Percentiles rank a stretch among this genome's conserved stretches.
Evolutionary conservation across 352 stramenopile genomes (phyloP).

Genomic region (Globisporangium alternatum): DNA sequence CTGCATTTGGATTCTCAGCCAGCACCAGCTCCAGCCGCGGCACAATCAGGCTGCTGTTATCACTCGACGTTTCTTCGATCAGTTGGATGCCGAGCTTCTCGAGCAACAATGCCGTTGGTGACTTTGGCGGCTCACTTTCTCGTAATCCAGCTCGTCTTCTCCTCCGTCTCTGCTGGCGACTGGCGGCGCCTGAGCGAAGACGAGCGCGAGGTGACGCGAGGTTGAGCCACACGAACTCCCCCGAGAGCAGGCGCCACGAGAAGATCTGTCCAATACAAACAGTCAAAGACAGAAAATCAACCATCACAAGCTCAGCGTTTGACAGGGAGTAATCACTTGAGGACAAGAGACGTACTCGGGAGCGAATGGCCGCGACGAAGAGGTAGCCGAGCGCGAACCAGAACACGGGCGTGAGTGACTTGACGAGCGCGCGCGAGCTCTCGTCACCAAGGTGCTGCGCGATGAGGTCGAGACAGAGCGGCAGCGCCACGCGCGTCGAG

Average conservation of each 20-base stretch:
- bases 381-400: conserved; percentile 60
- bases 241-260: conserved; percentile 47
- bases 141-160: conserved; percentile 2
- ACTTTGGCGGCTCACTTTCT: conserved; percentile 12
- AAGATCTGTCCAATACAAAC: conserved; percentile 29
- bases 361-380: conserved; percentile 41
- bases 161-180: conserved; percentile 10
- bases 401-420: conserved; percentile 38
- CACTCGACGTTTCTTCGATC: conserved; percentile 18
- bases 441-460: conserved; percentile 27
- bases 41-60: conserved; percentile 9
- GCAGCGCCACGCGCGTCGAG: conserved; percentile 19
- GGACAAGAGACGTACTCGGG: conserved; percentile 23
- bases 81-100: conserved; percentile 41
- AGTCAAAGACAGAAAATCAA: not conserved
- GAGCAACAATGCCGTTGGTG: conserved; percentile 30
- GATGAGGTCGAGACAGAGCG: conserved; percentile 20
- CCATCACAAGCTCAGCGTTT: too few relatives aligned
- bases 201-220: conserved; percentile 17
- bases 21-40: conserved; percentile 39
- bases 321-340: not conserved
- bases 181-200: not conserved
- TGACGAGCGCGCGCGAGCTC: conserved; percentile 24
- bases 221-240: conserved; percentile 37
- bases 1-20: conserved; percentile 34